phyloP scores from a whole-genome alignment of 805 yeast genomes.

The Zygosaccharomyces bailii region DNA sequence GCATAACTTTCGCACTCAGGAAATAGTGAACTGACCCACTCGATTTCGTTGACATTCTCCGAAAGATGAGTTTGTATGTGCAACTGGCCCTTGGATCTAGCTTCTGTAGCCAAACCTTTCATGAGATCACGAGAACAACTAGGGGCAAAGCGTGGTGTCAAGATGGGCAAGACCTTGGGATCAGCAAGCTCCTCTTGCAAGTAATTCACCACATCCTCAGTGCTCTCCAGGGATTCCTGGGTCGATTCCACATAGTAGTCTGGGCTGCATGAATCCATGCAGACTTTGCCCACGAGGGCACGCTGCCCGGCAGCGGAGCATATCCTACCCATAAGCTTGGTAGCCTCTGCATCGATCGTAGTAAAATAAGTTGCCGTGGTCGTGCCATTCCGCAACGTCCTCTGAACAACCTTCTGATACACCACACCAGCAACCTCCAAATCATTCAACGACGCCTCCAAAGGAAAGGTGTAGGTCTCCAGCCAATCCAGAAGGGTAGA shows the following conservation, averaged over 20 bases:
- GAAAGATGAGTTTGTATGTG: constrained; percentile 90
- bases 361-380: constrained; percentile 92
- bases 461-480: constrained; percentile 79
- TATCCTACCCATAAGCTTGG: constrained; percentile 71
- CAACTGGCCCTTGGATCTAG: constrained; percentile 40
- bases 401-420: constrained; percentile 62
- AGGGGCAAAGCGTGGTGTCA: constrained; percentile 95
- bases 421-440: constrained; percentile 53
- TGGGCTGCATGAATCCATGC: constrained; percentile 86
- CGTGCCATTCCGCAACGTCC: constrained; percentile 77
- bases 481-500: constrained; percentile 89
- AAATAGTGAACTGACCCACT: constrained; percentile 66
- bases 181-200: constrained; percentile 51
- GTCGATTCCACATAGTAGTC: constrained; percentile 60
- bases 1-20: constrained; percentile 71
- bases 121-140: constrained; percentile 67
- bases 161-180: constrained; percentile 60
- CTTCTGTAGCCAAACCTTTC: constrained; percentile 57
- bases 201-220: constrained; percentile 54
- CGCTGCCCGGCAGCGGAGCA: constrained; percentile 71
- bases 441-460: constrained; percentile 67
- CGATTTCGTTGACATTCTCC: constrained; percentile 73
- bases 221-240: constrained; percentile 53
- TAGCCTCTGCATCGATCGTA: constrained; percentile 74
- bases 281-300: constrained; percentile 87